phyloP scores from a whole-genome alignment of 192 early-diverging fungal genomes.

The Backusella mclennaniae region DNA sequence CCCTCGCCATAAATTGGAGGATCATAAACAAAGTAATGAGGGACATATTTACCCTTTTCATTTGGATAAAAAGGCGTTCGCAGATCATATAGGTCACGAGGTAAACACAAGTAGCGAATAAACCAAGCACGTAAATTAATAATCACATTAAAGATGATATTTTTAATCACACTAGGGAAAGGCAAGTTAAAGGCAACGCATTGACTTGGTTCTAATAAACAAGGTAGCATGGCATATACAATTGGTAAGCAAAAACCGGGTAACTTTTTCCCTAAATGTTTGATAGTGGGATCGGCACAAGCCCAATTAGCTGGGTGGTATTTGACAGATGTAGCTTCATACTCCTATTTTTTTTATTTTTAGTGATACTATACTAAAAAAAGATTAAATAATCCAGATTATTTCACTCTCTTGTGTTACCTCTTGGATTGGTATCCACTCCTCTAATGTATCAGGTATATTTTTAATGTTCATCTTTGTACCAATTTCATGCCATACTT shows the following conservation, averaged over 20 bases:
- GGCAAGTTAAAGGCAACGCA: constrained; percentile 22
- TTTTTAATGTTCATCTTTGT: constrained; percentile 42
- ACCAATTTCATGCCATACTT: constrained; percentile 30
- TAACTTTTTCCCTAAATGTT: constrained; percentile 9
- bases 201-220: constrained; percentile 24
- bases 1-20: constrained; percentile 32
- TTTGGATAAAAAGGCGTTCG: constrained; percentile 32
- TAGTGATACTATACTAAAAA: neutral
- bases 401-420: constrained; percentile 30
- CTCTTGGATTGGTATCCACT: constrained; percentile 26
- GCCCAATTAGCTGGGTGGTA: constrained; percentile 23
- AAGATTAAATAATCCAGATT: neutral
- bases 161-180: neutral
- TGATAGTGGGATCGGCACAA: constrained; percentile 27
- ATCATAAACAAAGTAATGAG: constrained; percentile 35
- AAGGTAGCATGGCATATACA: constrained; percentile 24
- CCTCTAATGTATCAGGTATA: constrained; percentile 36
- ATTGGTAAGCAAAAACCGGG: constrained; percentile 12
- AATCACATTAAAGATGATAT: neutral
- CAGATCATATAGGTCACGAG: constrained; percentile 20
- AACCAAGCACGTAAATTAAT: constrained; percentile 29
- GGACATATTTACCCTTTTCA: constrained; percentile 30
- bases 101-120: constrained; percentile 39
- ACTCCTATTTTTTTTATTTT: constrained; percentile 17
- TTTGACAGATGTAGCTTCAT: constrained; percentile 18